phyloP scores from a whole-genome alignment of 345 rosid species.

The Sisymbrium irio region DNA sequence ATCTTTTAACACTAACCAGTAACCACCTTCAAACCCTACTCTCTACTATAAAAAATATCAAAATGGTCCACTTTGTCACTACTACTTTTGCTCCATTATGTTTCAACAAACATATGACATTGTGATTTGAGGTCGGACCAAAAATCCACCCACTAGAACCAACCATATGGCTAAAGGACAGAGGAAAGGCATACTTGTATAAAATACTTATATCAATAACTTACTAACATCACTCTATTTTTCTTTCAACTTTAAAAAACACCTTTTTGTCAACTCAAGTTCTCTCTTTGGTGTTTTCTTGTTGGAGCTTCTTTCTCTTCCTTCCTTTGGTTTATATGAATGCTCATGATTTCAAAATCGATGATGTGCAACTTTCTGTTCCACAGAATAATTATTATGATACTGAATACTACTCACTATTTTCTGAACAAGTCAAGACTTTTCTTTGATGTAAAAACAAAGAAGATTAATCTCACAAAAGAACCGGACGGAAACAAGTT shows the following conservation, averaged over 20 bases:
- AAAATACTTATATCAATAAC: not conserved
- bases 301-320: not conserved
- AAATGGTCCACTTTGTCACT: conserved; percentile 9
- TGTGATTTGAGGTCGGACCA: conserved; percentile 1
- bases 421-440: too few relatives aligned
- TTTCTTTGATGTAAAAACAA: too few relatives aligned
- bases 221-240: not conserved
- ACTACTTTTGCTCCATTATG: conserved; percentile 21
- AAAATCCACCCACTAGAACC: not conserved
- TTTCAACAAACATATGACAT: conserved; percentile 3
- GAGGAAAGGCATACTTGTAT: not conserved
- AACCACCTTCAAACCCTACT: conserved; percentile 27
- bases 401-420: too few relatives aligned
- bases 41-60: not conserved
- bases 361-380: too few relatives aligned
- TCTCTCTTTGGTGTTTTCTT: not conserved
- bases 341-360: too few relatives aligned
- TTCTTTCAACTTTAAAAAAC: not conserved
- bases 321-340: not conserved
- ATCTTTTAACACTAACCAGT: conserved; percentile 12
- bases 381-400: too few relatives aligned
- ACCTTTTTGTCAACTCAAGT: not conserved
- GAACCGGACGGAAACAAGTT: too few relatives aligned
- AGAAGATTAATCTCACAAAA: too few relatives aligned
- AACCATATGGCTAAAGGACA: not conserved